These are phyloP conservation scores for Aphanomyces invadans DNA, from an alignment of 352 stramenopile genomes.

Conservation along the genomic window DNA sequence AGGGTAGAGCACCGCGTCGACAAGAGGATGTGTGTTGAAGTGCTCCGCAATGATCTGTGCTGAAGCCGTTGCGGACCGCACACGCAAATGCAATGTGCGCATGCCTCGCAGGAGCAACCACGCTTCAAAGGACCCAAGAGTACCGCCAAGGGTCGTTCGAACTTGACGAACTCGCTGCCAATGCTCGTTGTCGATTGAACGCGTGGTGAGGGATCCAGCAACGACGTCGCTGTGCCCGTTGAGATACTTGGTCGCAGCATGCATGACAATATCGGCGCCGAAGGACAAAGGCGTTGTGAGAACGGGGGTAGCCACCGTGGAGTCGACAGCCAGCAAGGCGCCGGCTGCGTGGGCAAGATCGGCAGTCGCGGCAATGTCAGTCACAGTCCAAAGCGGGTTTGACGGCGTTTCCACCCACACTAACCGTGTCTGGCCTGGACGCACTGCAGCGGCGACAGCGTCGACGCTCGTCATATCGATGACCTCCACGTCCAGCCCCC, in stretches of 20 bases:
- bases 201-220: constrained; percentile 8
- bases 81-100: constrained; percentile 20
- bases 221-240: constrained; percentile 26
- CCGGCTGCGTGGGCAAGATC: constrained; percentile 8
- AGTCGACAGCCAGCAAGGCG: constrained; percentile 27
- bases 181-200: neutral
- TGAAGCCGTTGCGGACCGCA: constrained; percentile 11
- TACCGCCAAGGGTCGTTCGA: constrained; percentile 18
- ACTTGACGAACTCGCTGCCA: neutral
- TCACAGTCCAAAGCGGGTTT: constrained; percentile 43
- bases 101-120: constrained; percentile 26
- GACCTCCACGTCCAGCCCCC: neutral
- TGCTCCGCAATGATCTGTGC: constrained; percentile 17
- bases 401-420: constrained; percentile 72
- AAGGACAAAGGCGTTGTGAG: constrained; percentile 26
- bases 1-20: constrained; percentile 21
- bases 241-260: constrained; percentile 28
- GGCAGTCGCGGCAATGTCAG: constrained; percentile 25
- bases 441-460: neutral
- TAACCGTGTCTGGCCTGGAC: constrained; percentile 25
- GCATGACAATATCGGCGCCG: constrained; percentile 31
- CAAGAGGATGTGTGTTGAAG: constrained; percentile 12
- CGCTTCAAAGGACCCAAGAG: constrained; percentile 24
- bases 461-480: neutral
- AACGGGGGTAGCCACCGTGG: constrained; percentile 29